Percentiles rank a stretch among this genome's conserved stretches.
Conservation (phyloP, 148 eudicot species). For the Chenopodium formosanum region DNA sequence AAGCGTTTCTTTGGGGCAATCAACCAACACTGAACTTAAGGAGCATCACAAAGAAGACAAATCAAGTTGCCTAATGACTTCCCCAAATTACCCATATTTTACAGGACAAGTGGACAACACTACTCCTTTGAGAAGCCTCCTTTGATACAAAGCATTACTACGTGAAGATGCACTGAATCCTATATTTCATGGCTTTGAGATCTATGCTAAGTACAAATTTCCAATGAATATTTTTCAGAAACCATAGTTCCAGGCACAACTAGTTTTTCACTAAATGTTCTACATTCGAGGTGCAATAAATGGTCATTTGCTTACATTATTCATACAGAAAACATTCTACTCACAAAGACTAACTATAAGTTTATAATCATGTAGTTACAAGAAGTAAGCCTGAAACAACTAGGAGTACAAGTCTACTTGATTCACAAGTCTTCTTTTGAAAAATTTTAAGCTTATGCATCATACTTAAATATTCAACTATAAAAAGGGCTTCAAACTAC, state of each 20-base stretch:
- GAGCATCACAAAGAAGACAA: not conserved
- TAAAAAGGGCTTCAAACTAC: not conserved
- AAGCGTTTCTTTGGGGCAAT: not conserved
- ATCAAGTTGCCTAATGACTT: not conserved
- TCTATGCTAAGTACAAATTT: not conserved
- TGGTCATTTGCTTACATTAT: not conserved
- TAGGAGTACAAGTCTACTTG: not conserved
- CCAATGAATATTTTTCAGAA: too few species aligned
- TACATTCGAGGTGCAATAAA: too few species aligned
- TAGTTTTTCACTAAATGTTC: not conserved
- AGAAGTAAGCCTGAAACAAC: not conserved
- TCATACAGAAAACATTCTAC: not conserved
- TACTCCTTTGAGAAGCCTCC: too few species aligned
- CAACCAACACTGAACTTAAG: not conserved
- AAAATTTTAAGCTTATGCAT: not conserved
- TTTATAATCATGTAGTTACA: not conserved
- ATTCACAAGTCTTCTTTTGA: not conserved
- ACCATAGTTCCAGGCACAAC: not conserved
- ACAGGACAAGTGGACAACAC: not conserved
- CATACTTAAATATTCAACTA: not conserved
- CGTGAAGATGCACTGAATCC: not conserved
- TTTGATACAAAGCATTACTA: not conserved
- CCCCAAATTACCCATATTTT: not conserved
- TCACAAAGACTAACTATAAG: not conserved
- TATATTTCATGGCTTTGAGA: not conserved